Base-by-base conservation (phyloP, 805 yeast species). In the Saturnispora zaruensis region DNA sequence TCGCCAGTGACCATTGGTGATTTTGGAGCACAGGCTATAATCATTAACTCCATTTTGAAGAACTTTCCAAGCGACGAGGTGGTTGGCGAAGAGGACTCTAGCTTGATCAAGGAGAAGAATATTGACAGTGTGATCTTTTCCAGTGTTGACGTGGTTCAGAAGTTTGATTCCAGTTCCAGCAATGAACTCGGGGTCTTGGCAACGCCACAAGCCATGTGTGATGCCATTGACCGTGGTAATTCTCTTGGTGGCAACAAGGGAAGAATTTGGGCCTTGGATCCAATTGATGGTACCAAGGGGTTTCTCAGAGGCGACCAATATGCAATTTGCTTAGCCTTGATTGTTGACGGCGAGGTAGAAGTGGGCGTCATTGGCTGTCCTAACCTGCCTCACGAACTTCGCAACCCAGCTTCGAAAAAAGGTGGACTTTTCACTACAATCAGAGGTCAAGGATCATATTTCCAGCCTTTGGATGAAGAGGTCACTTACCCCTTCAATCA, bases 1-100 rank as follows among this genome's bases (percentile, higher is more conserved):
- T 87, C 96, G 1, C 99, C 99, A 1, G 99, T 93, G 14, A 93
- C 99, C 1, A 73, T 87, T 50, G 99, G 98, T 16, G 99, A 93
- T 65, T 93, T 85, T 63, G 96, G 96, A 4, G 90, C 97, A 0
- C 99, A 93, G 62, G 96, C 96, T 0, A 78, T 91, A 42, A 81
- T 93, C 51, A 91, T 89, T 66, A 79, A 87, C 51, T 90, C 96
- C 3, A 77, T 93, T 51, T 74, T 78, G 59, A 66, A 77, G 48
- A 84, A 82, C 56, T 93, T 93, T 71, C 96, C 97, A 1, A 56
- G 62, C 3, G 99, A 93, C 65, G 82, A 79, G 50, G 79, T 93
- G 53, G 95, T 93, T 5, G 99, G 97, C 20, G 99, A 93, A 66
- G 99, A 93, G 63, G 90, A 87, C 53, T 82, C 97, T 1, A 76